A percentile compares a stretch with the other conserved stretches of the same genome.
phyloP scores from a whole-genome alignment of 2,329 filamentous ascomycete genomes.

The Penicillium sp. region DNA sequence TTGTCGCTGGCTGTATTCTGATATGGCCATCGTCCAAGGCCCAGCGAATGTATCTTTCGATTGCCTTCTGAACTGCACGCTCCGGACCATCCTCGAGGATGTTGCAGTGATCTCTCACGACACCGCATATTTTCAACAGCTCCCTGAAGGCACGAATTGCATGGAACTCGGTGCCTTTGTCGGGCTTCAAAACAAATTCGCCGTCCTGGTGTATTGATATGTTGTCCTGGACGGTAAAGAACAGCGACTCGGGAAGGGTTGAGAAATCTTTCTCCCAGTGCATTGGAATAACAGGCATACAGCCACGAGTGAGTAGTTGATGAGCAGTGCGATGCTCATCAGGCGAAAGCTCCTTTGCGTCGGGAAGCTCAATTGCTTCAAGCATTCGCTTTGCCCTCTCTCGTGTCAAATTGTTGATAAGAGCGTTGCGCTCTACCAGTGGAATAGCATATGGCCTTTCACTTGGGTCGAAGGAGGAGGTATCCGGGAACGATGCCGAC shows the following conservation, averaged over 20 bases:
- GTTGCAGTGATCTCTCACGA: slow-evolving; percentile 52
- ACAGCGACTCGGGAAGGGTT: slow-evolving; percentile 56
- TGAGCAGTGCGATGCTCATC: slow-evolving; percentile 55
- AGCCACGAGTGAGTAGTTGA: slow-evolving; percentile 58
- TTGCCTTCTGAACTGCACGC: slow-evolving; percentile 40
- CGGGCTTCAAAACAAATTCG: slow-evolving; percentile 50
- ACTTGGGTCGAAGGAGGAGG: slow-evolving; percentile 8
- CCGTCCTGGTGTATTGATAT: slow-evolving; percentile 30
- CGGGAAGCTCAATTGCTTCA: slow-evolving; percentile 42
- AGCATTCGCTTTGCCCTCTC: slow-evolving; percentile 39
- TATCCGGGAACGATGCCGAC: not conserved
- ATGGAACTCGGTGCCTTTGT: slow-evolving; percentile 47
- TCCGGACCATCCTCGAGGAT: slow-evolving; percentile 39
- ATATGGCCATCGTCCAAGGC: slow-evolving; percentile 53
- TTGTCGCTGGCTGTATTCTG: slow-evolving; percentile 31
- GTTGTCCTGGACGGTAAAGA: slow-evolving; percentile 35
- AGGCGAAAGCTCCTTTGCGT: slow-evolving; percentile 49
- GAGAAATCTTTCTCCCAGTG: slow-evolving; percentile 57
- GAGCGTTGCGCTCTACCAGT: slow-evolving; percentile 25
- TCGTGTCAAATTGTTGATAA: slow-evolving; percentile 30
- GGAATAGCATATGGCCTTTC: slow-evolving; percentile 16
- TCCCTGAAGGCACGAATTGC: slow-evolving; percentile 54
- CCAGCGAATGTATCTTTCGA: slow-evolving; percentile 57
- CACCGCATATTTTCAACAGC: slow-evolving; percentile 54
- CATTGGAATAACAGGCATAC: slow-evolving; percentile 56